Evolutionary conservation across 306 rosid genomes (phyloP).

Genomic region (Prinsepia uniflora): DNA sequence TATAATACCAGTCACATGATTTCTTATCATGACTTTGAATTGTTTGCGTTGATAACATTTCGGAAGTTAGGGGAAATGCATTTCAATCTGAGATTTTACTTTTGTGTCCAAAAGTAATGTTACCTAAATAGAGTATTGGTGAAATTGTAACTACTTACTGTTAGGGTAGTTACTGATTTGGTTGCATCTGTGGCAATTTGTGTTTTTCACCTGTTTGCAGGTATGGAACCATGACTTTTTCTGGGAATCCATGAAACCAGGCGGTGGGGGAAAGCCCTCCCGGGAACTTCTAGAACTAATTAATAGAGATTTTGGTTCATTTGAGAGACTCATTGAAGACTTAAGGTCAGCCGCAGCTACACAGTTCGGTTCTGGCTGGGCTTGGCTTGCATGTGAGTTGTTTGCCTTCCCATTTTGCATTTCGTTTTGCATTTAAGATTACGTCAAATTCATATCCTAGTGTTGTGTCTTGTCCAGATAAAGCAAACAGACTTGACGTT

Average conservation of each 20-base stretch:
- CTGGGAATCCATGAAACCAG: constrained; percentile 80
- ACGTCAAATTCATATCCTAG: neutral
- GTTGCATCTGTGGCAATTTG: neutral
- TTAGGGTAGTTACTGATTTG: neutral
- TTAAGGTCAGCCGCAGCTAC: constrained; percentile 71
- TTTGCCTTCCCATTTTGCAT: constrained; percentile 1
- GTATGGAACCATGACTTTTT: constrained; percentile 59
- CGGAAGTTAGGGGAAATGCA: neutral
- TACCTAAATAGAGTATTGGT: neutral
- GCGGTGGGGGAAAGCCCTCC: constrained; percentile 76
- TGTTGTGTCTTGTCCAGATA: constrained; percentile 37
- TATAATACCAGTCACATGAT: constrained; percentile 14
- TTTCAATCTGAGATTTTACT: neutral
- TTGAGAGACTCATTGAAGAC: constrained; percentile 50
- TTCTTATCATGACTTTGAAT: constrained; percentile 2
- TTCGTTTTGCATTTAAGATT: constrained; percentile 7
- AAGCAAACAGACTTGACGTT: constrained; percentile 57
- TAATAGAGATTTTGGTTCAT: constrained; percentile 84
- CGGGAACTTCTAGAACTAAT: constrained; percentile 80
- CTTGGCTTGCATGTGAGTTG: constrained; percentile 87
- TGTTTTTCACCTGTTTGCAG: constrained; percentile 31
- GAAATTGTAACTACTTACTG: neutral
- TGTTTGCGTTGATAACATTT: neutral
- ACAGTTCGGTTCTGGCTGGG: constrained; percentile 98
- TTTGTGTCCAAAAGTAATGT: neutral